phyloP scores from a whole-genome alignment of 192 early-diverging fungal genomes.

The Thamnidium elegans region DNA sequence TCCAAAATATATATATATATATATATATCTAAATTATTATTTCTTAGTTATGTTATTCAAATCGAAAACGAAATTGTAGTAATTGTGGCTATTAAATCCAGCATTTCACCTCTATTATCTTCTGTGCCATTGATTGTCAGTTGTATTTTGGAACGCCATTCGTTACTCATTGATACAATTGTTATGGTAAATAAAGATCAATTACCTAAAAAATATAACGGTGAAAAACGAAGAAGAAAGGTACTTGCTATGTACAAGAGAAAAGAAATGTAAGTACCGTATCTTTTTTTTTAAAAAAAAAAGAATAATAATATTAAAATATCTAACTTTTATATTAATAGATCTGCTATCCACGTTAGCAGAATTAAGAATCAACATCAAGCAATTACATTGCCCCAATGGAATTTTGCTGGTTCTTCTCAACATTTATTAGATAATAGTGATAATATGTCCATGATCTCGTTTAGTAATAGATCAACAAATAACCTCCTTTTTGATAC shows the following conservation, averaged over 20 bases:
- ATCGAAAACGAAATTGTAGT: constrained; percentile 9
- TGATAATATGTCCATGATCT: constrained; percentile 17
- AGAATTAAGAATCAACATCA: constrained; percentile 36
- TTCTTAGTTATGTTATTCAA: constrained; percentile 12
- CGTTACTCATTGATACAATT: constrained; percentile 13
- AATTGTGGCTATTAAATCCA: constrained; percentile 11
- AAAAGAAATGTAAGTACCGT: constrained; percentile 8
- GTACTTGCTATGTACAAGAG: constrained; percentile 1
- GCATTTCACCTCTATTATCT: not conserved
- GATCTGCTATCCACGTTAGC: constrained; percentile 15
- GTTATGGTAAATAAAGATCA: constrained; percentile 18
- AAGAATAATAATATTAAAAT: not conserved
- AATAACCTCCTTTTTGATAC: not conserved
- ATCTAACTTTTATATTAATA: not conserved
- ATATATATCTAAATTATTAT: not conserved
- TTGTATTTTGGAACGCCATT: constrained; percentile 9
- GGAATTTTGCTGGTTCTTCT: not conserved
- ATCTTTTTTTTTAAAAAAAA: not conserved
- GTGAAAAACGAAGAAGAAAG: constrained; percentile 18
- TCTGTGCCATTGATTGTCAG: constrained; percentile 10
- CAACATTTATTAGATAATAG: constrained; percentile 12
- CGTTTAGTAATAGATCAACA: constrained; percentile 6
- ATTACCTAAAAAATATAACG: constrained; percentile 9
- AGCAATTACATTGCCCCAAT: constrained; percentile 23
- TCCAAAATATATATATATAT: not conserved